Evolutionary conservation across 495 filamentous ascomycete genomes (phyloP).

Genomic region (Penicillium herquei): DNA sequence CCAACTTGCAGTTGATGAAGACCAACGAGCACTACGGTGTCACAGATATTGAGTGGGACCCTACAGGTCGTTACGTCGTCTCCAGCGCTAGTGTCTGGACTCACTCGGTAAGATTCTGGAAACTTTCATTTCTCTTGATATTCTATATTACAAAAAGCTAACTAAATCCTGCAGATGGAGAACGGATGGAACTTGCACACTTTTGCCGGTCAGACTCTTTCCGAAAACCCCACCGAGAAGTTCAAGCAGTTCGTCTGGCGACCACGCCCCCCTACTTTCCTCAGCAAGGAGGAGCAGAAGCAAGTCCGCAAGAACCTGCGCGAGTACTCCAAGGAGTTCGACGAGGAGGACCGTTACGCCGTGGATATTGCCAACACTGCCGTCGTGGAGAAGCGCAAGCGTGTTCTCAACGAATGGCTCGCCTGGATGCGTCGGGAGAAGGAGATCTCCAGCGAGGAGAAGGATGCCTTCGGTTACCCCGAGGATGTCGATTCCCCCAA

Average conservation of each 20-base stretch:
- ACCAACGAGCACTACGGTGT: conserved; percentile 94
- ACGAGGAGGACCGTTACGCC: conserved; percentile 89
- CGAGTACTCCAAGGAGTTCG: conserved; percentile 92
- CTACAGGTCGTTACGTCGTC: conserved; percentile 89
- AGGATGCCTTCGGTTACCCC: conserved; percentile 63
- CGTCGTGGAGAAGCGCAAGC: conserved; percentile 82
- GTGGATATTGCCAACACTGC: conserved; percentile 90
- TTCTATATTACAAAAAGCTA: conserved; percentile 25
- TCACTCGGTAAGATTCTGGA: conserved; percentile 67
- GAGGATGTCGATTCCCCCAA: conserved; percentile 58
- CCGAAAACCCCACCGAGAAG: conserved; percentile 90
- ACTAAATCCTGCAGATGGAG: conserved; percentile 70
- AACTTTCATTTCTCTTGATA: background rate
- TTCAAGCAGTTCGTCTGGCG: conserved; percentile 98
- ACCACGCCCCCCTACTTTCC: conserved; percentile 82
- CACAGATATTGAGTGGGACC: conserved; percentile 97
- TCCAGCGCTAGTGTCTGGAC: conserved; percentile 93
- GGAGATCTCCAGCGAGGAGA: conserved; percentile 71
- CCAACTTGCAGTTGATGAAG: conserved; percentile 91
- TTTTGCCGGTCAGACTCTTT: conserved; percentile 84
- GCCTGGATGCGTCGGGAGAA: conserved; percentile 77
- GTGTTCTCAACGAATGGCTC: conserved; percentile 83
- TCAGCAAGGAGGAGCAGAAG: conserved; percentile 94
- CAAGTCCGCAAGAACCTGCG: conserved; percentile 96
- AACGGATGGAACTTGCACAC: conserved; percentile 98